Evolutionary conservation across 2,329 filamentous ascomycete species (phyloP), one percentile per base, ranked within the genome.

Genomic region (Penicillium occitanis): DNA sequence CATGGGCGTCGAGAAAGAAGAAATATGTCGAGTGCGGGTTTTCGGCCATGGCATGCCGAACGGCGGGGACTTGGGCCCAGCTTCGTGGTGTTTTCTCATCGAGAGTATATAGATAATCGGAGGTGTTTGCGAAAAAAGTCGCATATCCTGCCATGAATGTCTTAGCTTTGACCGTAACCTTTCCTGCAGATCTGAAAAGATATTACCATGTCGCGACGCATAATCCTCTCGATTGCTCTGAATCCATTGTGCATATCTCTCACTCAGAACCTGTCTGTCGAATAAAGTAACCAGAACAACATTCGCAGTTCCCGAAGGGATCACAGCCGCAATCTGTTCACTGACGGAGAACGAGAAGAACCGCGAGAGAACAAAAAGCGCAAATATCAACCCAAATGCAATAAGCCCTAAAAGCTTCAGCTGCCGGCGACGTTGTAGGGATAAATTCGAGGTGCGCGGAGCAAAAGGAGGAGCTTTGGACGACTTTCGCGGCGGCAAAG

Each of bases 211-310:
- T 75, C 87, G 89, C 69, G 87, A 85, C 7, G 94, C 95, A 79
- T 98, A 99, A 69, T 90, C 86, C 73, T 90, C 85, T 72, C 95
- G 84, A 78, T 99, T 99, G 71, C 91, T 87, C 75, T 88, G 90
- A 69, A 99, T 87, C 72, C 87, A 87, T 66, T 90, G 83, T 64
- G 90, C 83, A 79, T 94, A 96, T 50, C 82, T 83, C 40, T 86
- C 81, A 73, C 87, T 88, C 71, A 90, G 87, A 46, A 79, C 82
- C 61, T 83, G 82, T 66, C 88, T 85, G 75, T 97, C 91, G 64
- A 97, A 79, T 8, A 94, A 87, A 1, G 95, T 97, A 68, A 99
- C 91, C 61, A 99, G 82, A 37, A 98, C 93, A 22, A 87, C 83
- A 33, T 82, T 78, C 42, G 87, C 79, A 61, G 75, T 73, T 33